Conservation (phyloP, 164 flowering plant genomes). For the Chloranthus sessilifolius region DNA sequence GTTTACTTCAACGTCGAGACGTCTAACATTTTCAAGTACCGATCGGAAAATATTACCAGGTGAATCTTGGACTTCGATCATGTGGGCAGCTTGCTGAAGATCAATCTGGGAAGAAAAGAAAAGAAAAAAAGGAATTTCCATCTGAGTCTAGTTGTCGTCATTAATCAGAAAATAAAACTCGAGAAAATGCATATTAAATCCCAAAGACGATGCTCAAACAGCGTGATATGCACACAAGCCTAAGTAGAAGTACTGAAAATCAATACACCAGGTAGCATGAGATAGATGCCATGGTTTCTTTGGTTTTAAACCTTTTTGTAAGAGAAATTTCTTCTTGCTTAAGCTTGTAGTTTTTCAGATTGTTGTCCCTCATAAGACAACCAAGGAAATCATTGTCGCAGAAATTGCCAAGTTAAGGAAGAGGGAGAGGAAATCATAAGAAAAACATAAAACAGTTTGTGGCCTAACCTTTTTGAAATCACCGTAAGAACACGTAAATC, state of each 20-base stretch:
- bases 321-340: no score
- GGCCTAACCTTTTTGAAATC: no score
- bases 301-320: no score
- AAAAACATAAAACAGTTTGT: no score
- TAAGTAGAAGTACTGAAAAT: neutral
- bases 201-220: neutral
- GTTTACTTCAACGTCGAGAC: constrained; percentile 20
- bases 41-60: constrained; percentile 56
- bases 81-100: constrained; percentile 34
- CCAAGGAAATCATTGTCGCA: no score
- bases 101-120: constrained; percentile 28
- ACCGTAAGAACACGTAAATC: no score
- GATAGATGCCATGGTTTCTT: neutral
- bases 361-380: no score
- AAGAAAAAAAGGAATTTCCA: neutral
- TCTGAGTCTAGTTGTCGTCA: neutral
- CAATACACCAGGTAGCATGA: neutral
- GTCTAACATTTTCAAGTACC: constrained; percentile 43
- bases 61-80: constrained; percentile 37
- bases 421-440: no score
- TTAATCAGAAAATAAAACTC: neutral
- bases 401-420: no score
- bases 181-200: neutral
- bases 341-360: no score
- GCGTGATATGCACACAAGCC: neutral